These are phyloP conservation scores for Russula griseocarnosa DNA, from an alignment of 768 basidiomycete species.

Conservation along the genomic window DNA sequence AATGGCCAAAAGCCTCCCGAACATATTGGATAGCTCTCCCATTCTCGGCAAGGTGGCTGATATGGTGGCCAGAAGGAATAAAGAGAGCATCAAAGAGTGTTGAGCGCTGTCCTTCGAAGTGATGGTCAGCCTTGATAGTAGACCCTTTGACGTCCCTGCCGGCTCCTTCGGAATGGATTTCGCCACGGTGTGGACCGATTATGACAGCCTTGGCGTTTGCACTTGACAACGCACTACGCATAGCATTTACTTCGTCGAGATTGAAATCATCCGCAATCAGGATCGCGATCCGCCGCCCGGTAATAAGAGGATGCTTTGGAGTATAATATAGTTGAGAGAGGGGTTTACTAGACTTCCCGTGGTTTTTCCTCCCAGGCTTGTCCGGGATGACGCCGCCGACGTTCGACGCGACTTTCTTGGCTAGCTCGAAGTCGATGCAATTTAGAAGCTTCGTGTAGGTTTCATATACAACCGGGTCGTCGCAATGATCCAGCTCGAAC, in stretches of 20 bases:
- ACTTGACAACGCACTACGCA: constrained; percentile 51
- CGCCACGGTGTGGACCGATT: constrained; percentile 64
- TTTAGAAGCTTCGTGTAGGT: constrained; percentile 64
- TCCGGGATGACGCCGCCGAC: constrained; percentile 60
- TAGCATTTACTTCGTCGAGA: constrained; percentile 49
- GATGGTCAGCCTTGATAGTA: constrained; percentile 55
- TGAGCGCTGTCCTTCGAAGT: constrained; percentile 73
- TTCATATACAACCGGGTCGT: constrained; percentile 67
- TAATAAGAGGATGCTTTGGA: constrained; percentile 55
- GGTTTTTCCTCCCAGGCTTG: constrained; percentile 48
- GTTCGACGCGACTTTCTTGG: constrained; percentile 59
- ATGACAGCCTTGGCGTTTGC: constrained; percentile 57
- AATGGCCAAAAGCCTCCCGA: constrained; percentile 82
- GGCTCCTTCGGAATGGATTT: constrained; percentile 40
- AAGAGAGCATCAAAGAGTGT: constrained; percentile 82
- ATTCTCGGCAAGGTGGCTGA: constrained; percentile 54
- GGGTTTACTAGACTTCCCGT: constrained; percentile 51
- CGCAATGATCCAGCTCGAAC: constrained; percentile 83
- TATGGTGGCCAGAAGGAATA: constrained; percentile 65
- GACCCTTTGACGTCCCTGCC: constrained; percentile 31
- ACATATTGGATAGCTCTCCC: constrained; percentile 81
- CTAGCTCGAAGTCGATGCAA: constrained; percentile 70
- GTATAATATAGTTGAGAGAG: constrained; percentile 58
- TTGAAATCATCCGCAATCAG: constrained; percentile 75
- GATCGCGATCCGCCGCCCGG: constrained; percentile 70